phyloP scores from a whole-genome alignment of 1,284 basidiomycete species.

The Cryptococcus hybrid region DNA sequence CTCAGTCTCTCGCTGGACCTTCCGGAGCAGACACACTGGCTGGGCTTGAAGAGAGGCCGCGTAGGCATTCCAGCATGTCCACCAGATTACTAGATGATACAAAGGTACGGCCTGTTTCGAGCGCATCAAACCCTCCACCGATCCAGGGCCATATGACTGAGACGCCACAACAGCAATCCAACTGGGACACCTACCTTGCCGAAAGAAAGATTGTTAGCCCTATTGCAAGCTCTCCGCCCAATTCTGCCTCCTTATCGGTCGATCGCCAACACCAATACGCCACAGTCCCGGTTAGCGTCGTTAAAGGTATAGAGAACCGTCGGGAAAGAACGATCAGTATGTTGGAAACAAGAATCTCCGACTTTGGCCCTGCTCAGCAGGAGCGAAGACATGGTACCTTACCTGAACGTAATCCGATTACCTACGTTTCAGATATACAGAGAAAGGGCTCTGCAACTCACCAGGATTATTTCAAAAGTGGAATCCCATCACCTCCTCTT shows the following conservation, averaged over 20 bases:
- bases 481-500: background rate
- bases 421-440: background rate
- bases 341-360: conserved; percentile 23
- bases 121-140: background rate
- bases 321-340: conserved; percentile 33
- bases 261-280: background rate
- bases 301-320: conserved; percentile 13
- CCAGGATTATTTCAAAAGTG: conserved; percentile 6
- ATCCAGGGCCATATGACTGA: background rate
- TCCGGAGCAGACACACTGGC: background rate
- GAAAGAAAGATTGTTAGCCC: conserved; percentile 34
- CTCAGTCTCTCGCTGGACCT: background rate
- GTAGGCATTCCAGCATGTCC: conserved; percentile 13
- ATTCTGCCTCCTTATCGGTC: background rate
- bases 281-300: conserved; percentile 16
- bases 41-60: background rate
- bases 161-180: conserved; percentile 9
- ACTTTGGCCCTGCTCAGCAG: background rate
- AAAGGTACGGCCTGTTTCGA: background rate
- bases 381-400: too few species aligned
- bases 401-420: too few species aligned
- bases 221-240: background rate
- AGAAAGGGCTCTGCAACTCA: conserved; percentile 8
- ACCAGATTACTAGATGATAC: conserved; percentile 10
- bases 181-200: conserved; percentile 42